Conservation (phyloP, 768 basidiomycete species). For the Tylopilus balloui region DNA sequence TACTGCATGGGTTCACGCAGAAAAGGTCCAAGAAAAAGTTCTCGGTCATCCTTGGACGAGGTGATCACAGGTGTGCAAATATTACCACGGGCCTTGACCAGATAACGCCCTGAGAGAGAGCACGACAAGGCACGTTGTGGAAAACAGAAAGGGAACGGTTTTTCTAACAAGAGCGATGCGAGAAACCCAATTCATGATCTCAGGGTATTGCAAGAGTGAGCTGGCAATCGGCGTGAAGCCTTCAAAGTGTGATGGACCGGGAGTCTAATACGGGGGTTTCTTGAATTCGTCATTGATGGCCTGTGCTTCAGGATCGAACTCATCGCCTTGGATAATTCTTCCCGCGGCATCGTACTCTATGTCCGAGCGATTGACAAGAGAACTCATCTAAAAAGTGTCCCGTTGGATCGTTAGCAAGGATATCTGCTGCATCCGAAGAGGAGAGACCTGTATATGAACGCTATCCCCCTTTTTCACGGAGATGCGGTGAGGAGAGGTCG, state of each 20-base stretch:
- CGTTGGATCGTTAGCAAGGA: constrained; percentile 4
- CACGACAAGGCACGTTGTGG: not conserved
- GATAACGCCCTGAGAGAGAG: not conserved
- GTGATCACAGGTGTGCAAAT: not conserved
- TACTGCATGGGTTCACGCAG: not conserved
- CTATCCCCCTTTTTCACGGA: constrained; percentile 42
- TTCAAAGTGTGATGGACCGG: not conserved
- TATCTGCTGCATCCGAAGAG: not conserved
- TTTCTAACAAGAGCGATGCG: not conserved
- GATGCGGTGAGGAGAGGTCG: constrained; percentile 23
- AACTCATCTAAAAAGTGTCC: constrained; percentile 56
- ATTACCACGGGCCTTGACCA: not conserved
- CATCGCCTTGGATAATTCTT: constrained; percentile 40
- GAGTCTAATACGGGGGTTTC: constrained; percentile 41
- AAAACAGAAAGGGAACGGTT: not conserved
- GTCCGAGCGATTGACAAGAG: constrained; percentile 48
- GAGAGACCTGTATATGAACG: constrained; percentile 56
- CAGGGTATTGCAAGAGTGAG: not conserved
- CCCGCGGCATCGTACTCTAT: constrained; percentile 57
- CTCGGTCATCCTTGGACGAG: not conserved
- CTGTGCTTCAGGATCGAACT: constrained; percentile 58
- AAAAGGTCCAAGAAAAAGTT: constrained; percentile 2
- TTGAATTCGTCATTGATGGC: constrained; percentile 61
- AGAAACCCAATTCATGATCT: not conserved
- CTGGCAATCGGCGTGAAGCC: not conserved